Conservation (phyloP, 1,139 yeast genomes). For the Pichia sp. region DNA sequence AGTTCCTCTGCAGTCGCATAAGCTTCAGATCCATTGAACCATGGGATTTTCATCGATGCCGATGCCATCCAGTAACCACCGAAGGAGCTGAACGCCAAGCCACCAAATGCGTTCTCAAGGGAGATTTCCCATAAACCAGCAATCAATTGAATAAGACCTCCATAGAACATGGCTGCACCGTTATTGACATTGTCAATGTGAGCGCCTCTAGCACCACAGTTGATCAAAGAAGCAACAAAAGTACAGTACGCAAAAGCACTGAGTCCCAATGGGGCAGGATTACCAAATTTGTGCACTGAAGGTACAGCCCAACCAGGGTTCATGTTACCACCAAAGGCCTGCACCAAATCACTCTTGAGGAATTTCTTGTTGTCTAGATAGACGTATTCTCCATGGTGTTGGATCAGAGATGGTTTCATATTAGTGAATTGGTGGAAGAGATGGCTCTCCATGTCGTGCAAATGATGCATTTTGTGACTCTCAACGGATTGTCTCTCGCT, state of each 20-base stretch:
- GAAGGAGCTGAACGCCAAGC: slow-evolving; percentile 69
- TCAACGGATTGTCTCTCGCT: too few species aligned
- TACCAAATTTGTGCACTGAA: slow-evolving; percentile 68
- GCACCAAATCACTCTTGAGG: slow-evolving; percentile 47
- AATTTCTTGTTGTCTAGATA: slow-evolving; percentile 69
- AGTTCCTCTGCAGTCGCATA: slow-evolving; percentile 34
- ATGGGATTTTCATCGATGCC: slow-evolving; percentile 60
- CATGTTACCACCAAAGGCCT: slow-evolving; percentile 68
- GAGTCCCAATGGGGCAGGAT: slow-evolving; percentile 86
- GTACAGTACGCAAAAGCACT: slow-evolving; percentile 82
- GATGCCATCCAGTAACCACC: slow-evolving; percentile 87
- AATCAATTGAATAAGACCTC: slow-evolving; percentile 64
- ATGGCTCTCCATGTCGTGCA: too few species aligned
- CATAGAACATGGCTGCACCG: slow-evolving; percentile 78
- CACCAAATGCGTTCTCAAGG: slow-evolving; percentile 84
- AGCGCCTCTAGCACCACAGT: slow-evolving; percentile 54
- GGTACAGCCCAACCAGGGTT: slow-evolving; percentile 59
- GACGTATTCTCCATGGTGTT: slow-evolving; percentile 43
- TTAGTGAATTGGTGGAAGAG: too few species aligned
- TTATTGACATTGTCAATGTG: slow-evolving; percentile 46
- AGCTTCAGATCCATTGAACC: slow-evolving; percentile 60
- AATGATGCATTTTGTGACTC: too few species aligned
- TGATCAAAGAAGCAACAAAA: slow-evolving; percentile 65
- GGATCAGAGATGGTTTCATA: slow-evolving; percentile 3
- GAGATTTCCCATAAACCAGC: slow-evolving; percentile 78